Evolutionary conservation across 2,329 filamentous ascomycete species (phyloP), one percentile per base, ranked within the genome.

Genomic region (Apiospora sp.): DNA sequence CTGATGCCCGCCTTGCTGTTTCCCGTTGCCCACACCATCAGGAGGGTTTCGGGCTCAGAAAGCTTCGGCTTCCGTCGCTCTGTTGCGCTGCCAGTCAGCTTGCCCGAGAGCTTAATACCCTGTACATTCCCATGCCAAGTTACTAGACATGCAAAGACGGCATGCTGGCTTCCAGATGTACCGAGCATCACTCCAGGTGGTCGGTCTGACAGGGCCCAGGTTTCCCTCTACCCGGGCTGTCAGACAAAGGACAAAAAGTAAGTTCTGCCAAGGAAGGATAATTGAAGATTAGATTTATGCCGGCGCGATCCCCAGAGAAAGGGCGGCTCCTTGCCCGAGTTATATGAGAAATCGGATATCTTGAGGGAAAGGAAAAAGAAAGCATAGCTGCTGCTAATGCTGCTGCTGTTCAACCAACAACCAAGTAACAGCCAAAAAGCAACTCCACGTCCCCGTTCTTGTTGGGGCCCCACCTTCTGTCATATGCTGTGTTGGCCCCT

Each of bases 1-100:
- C 41, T 68, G 67, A 48, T 48, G 67, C 30, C 67, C 67, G 67
- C 67, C 67, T 68, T 68, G 67, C 41, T 46, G n/a, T 68, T n/a
- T 64, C 67, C 14, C 41, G 41, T 46, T 46, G n/a, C 67, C 67
- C 27, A 43, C 22, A 27, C 41, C 30, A 44, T 46, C 58, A 64
- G 22, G 58, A 64, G 22, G 58, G 41, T n/a, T 64, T 64, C 22
- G 58, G 58, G 34, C 5, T 24, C n/a, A 22, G 58, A 41, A 37
- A 22, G 58, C 58, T 64, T 64, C 30, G 58, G 58, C 34, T 64
- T 64, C 34, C 58, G 34, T 64, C 34, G 58, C 58, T n/a, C 34
- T 37, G 13, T 37, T 19, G 10, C 30, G 30, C 27, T 22, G 30
- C 49, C 49, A 27, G 49, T n/a, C 22, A 24, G 49, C 24, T 49